Percentiles rank a stretch among this genome's conserved stretches.
Conservation (phyloP, 1,284 basidiomycete species). For the Blastosporella zonata region DNA sequence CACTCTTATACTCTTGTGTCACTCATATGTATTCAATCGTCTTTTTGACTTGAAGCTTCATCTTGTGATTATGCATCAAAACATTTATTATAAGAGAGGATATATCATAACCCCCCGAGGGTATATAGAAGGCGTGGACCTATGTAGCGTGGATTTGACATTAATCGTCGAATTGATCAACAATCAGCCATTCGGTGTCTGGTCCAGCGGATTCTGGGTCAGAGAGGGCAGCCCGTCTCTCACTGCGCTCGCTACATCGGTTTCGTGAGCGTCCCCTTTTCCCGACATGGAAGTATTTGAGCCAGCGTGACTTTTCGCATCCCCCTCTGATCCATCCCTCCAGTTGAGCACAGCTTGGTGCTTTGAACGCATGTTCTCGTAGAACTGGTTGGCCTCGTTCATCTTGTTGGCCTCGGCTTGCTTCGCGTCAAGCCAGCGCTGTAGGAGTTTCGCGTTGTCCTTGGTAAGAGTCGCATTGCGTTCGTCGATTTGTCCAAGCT, state of each 20-base stretch:
- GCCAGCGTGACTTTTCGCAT: conserved; percentile 24
- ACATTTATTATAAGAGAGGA: conserved; percentile 5
- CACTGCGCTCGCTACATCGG: conserved; percentile 47
- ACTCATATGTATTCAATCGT: conserved; percentile 18
- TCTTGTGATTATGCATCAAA: neutral
- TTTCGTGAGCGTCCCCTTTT: conserved; percentile 63
- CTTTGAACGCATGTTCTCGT: conserved; percentile 75
- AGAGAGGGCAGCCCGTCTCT: conserved; percentile 74
- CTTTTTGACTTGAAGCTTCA: conserved; percentile 12
- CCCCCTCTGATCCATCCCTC: conserved; percentile 43
- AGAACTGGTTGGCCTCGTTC: conserved; percentile 88
- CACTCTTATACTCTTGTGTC: conserved; percentile 13
- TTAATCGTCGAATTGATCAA: conserved; percentile 41
- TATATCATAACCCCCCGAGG: conserved; percentile 12
- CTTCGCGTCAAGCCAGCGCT: conserved; percentile 95
- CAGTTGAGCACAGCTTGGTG: conserved; percentile 43
- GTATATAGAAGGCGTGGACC: conserved; percentile 1
- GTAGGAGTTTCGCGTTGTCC: conserved; percentile 92
- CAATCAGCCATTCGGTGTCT: conserved; percentile 86
- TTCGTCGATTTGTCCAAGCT: conserved; percentile 85
- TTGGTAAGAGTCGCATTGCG: conserved; percentile 82
- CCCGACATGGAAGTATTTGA: conserved; percentile 49
- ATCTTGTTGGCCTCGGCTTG: conserved; percentile 91
- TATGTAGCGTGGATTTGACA: conserved; percentile 15
- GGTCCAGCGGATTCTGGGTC: conserved; percentile 62